These are phyloP conservation scores for Eimeria brunetti DNA, from an alignment of 169 alveolate species.

Conservation along the genomic window DNA sequence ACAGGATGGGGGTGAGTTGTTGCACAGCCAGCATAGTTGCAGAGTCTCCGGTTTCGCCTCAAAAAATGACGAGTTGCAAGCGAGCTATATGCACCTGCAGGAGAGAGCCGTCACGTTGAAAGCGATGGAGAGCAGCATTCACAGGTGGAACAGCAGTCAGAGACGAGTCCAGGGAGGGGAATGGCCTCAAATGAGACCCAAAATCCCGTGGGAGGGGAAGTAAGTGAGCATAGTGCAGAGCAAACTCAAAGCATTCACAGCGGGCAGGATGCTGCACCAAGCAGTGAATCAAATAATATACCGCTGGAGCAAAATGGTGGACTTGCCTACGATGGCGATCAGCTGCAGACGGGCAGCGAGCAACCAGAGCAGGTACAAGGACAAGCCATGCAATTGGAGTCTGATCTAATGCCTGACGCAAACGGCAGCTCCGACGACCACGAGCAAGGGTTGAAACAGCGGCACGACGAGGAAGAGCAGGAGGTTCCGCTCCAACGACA, in stretches of 20 bases:
- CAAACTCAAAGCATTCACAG: neutral
- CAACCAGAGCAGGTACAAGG: neutral
- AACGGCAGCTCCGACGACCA: neutral
- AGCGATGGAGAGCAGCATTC: neutral
- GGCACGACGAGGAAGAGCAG: neutral
- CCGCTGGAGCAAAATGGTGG: neutral
- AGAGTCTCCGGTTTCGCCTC: neutral
- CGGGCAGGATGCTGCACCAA: neutral
- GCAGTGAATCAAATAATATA: neutral
- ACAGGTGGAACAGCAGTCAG: conserved; percentile 13
- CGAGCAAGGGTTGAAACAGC: conserved; percentile 12
- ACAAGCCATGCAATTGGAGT: neutral
- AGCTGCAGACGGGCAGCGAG: neutral
- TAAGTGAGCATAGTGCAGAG: neutral
- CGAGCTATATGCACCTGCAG: neutral
- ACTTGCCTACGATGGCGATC: neutral
- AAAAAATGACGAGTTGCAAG: neutral
- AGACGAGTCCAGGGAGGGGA: neutral
- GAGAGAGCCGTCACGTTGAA: neutral
- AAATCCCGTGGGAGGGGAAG: neutral
- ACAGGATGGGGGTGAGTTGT: neutral
- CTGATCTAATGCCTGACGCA: neutral
- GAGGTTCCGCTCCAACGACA: neutral
- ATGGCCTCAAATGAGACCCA: neutral
- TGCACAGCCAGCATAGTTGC: neutral